Evolutionary conservation across 768 basidiomycete genomes (phyloP).

Genomic region (Suillus occidentalis): DNA sequence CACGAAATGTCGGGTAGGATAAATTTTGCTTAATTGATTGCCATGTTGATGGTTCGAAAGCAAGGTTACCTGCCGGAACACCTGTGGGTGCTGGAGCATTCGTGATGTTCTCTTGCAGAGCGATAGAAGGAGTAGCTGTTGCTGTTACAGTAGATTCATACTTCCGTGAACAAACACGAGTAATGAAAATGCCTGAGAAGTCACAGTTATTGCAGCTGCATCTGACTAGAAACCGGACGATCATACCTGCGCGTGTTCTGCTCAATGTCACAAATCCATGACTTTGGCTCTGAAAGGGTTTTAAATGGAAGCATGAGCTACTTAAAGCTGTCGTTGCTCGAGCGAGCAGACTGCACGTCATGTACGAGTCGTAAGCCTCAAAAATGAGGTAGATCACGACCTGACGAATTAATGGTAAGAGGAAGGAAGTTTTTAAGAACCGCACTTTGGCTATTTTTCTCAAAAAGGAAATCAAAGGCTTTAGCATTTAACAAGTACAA

Average conservation of each 20-base stretch:
- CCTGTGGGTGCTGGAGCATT: neutral
- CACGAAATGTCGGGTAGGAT: slow-evolving; percentile 46
- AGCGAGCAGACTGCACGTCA: slow-evolving; percentile 8
- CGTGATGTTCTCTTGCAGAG: neutral
- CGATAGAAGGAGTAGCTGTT: neutral
- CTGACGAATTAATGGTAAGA: neutral
- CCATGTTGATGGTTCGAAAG: slow-evolving; percentile 26
- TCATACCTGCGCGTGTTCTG: neutral
- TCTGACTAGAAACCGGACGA: neutral
- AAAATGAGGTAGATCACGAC: slow-evolving; percentile 5
- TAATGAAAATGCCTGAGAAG: neutral
- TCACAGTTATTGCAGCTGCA: neutral
- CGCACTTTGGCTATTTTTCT: neutral
- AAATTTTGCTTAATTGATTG: slow-evolving; percentile 39
- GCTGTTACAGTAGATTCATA: slow-evolving; percentile 9
- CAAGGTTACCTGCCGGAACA: neutral
- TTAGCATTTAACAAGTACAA: neutral
- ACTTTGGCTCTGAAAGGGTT: neutral
- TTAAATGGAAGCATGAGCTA: slow-evolving; percentile 1
- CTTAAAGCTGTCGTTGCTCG: slow-evolving; percentile 6
- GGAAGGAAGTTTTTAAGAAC: slow-evolving; percentile 11
- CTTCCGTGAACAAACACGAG: neutral
- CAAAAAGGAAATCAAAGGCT: slow-evolving; percentile 5
- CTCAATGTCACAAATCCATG: slow-evolving; percentile 1
- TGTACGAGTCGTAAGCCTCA: slow-evolving; percentile 3